Base-by-base conservation (phyloP, 2,329 filamentous ascomycete species). In the Diaporthe helianthi region DNA sequence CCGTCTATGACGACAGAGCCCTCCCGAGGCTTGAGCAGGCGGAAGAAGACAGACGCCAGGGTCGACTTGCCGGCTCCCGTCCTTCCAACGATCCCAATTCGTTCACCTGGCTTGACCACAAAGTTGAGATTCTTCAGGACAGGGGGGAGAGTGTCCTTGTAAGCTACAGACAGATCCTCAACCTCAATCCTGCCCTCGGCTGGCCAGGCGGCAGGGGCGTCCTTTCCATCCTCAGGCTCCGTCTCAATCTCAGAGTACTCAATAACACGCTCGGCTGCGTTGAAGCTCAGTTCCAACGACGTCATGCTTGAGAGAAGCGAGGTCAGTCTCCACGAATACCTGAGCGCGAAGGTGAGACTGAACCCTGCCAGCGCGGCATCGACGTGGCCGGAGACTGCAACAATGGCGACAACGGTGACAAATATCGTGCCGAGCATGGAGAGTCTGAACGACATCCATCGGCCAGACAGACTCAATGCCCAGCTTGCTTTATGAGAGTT, bases 31-130 rank as follows among this genome's bases (percentile, higher is more conserved):
- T 84, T 82, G 2, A 85, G 79, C 0, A 91, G 81, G 15, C 89
- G 84, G 82, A 91, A 91, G 26, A 91, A 81, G 0, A 88, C 86
- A 15, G 84, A 85, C 80, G 90, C 90, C 77, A 91, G 87, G 12
- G 85, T 87, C 5, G 86, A 89, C 76, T 91, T 91, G 44, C 89
- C 89, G 1, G 89, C 89, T 9, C 89, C 89, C 0, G 89, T 91
- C 7, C 89, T 85, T 10, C 89, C 89, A 2, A 91, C 87, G 2
- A 91, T 83, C 24, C 88, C 89, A 66, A 91, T 87, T 41, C 88
- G 83, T 77, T 90, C 88, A n/a, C 88, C 88, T 7, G 79, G 73
- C 31, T 75, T 71, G 38, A 82, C 75, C n/a, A 69, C 73, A 68
- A 83, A 82, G 51, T 75, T 78, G 29, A 83, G 73, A 26, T 76